Evolutionary conservation across 2,329 filamentous ascomycete genomes (phyloP).

Genomic region (Scolecobasidium constrictum): DNA sequence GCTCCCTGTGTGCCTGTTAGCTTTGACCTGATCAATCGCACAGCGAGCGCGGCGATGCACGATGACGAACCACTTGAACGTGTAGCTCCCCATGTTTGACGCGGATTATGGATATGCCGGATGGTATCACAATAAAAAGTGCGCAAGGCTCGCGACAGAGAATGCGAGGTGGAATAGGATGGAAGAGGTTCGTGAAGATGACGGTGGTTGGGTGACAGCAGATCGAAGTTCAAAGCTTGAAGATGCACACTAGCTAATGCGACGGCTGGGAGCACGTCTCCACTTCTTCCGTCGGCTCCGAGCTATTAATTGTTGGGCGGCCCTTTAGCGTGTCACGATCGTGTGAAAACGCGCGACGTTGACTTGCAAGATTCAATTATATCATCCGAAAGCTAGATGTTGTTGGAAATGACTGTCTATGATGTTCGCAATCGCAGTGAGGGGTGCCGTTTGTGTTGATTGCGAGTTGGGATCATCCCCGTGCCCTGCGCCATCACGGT

Average conservation of each 20-base stretch:
- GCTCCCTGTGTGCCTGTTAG: slow-evolving; percentile 51
- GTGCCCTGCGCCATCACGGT: too few species aligned
- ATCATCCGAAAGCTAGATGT: too few species aligned
- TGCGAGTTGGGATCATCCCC: too few species aligned
- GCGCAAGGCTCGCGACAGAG: background rate
- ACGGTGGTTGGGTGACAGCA: slow-evolving; percentile 1
- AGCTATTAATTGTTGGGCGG: too few species aligned
- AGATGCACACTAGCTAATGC: background rate
- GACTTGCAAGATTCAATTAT: too few species aligned
- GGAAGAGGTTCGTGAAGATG: background rate
- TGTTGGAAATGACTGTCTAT: too few species aligned
- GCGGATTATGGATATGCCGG: background rate
- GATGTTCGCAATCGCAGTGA: too few species aligned
- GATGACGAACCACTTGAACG: slow-evolving; percentile 60
- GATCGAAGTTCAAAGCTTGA: background rate
- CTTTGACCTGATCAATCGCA: slow-evolving; percentile 12
- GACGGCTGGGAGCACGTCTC: background rate
- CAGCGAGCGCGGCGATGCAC: too few species aligned
- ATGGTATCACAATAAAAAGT: background rate
- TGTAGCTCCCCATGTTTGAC: slow-evolving; percentile 42
- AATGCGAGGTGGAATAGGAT: background rate
- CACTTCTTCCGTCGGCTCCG: too few species aligned
- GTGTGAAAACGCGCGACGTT: too few species aligned
- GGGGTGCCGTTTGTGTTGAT: too few species aligned
- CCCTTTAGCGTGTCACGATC: too few species aligned